These are phyloP conservation scores for Linum tenue DNA, from an alignment of 345 rosid genomes.

Conservation along the genomic window DNA sequence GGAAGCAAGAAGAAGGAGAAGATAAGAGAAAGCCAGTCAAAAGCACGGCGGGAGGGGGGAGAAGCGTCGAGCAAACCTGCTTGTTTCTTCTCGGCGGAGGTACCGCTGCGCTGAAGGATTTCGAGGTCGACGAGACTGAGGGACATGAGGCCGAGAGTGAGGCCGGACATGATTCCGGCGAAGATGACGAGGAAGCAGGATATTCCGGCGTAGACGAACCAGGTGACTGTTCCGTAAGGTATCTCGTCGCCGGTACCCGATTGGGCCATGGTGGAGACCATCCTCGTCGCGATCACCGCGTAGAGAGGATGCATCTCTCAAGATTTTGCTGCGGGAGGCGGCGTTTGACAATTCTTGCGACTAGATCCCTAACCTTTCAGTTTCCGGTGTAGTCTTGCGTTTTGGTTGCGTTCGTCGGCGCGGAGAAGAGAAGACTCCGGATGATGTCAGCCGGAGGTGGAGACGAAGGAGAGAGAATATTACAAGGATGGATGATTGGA, in stretches of 20 bases:
- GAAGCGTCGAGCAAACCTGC: constrained; percentile 37
- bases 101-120: constrained; percentile 91
- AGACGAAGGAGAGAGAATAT: neutral
- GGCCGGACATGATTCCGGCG: constrained; percentile 97
- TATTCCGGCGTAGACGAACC: constrained; percentile 55
- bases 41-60: neutral
- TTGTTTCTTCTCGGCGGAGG: constrained; percentile 75
- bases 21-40: neutral
- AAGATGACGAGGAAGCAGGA: constrained; percentile 80
- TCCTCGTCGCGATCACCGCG: constrained; percentile 54
- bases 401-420: neutral
- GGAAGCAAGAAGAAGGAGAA: neutral
- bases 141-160: constrained; percentile 93
- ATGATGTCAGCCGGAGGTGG: neutral
- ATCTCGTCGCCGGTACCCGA: constrained; percentile 32
- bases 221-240: constrained; percentile 49
- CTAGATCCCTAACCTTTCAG: neutral
- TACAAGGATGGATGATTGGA: neutral
- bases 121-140: constrained; percentile 95
- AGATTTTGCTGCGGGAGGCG: neutral
- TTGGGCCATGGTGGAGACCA: constrained; percentile 33
- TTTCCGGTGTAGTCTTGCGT: no score
- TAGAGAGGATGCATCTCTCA: constrained; percentile 48
- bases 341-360: neutral
- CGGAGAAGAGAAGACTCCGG: neutral